Conservation (phyloP, 495 filamentous ascomycete species). For the Lophiotrema nucula region DNA sequence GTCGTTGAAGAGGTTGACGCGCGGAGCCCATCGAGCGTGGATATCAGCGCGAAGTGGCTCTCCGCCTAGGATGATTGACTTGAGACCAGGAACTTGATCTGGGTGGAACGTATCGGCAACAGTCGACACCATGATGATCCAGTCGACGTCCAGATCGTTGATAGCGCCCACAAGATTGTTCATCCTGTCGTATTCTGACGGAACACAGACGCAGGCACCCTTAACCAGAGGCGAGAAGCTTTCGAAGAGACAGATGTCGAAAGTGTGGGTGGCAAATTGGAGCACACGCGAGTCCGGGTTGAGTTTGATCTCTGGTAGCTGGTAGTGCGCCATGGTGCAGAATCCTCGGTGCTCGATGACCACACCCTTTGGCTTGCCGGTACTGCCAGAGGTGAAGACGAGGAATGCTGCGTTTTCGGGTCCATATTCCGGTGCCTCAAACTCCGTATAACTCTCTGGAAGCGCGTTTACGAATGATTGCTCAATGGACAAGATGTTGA, state of each 20-base stretch:
- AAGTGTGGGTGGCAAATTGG: constrained; percentile 56
- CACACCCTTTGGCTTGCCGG: constrained; percentile 53
- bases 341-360: constrained; percentile 50
- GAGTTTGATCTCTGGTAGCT: constrained; percentile 39
- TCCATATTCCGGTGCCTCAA: constrained; percentile 6
- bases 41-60: constrained; percentile 22
- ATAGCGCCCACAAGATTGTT: constrained; percentile 47
- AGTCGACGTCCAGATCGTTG: constrained; percentile 51
- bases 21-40: constrained; percentile 21
- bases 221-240: constrained; percentile 50
- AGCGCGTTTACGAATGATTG: constrained; percentile 1
- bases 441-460: background rate
- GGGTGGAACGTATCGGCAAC: constrained; percentile 35
- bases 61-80: constrained; percentile 28
- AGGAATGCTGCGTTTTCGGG: constrained; percentile 47
- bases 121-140: constrained; percentile 55
- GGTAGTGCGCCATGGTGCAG: constrained; percentile 49
- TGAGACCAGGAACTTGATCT: constrained; percentile 20
- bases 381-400: constrained; percentile 54
- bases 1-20: constrained; percentile 26
- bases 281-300: constrained; percentile 47
- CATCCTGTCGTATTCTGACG: constrained; percentile 53
- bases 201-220: constrained; percentile 64
- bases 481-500: constrained; percentile 6
- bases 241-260: constrained; percentile 54